phyloP scores from a whole-genome alignment of 164 flowering plant species.

The Aristolochia californica region DNA sequence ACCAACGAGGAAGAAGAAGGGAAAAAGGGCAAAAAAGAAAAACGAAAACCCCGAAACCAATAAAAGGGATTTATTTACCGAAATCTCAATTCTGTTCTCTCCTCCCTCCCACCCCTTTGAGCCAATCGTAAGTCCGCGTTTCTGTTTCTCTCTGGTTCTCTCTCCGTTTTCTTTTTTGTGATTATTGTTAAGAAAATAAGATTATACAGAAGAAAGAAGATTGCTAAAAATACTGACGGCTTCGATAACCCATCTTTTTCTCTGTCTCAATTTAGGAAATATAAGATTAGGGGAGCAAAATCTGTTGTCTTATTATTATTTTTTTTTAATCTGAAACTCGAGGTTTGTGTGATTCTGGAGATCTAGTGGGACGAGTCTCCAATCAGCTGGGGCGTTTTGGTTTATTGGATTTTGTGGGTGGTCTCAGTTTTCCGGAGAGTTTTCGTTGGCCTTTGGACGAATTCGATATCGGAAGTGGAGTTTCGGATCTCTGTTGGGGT shows the following conservation, averaged over 20 bases:
- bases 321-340: conserved; percentile 12
- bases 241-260: background rate
- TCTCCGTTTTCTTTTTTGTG: background rate
- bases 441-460: background rate
- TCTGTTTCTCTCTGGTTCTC: background rate
- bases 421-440: background rate
- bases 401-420: background rate
- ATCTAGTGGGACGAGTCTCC: too few relatives aligned
- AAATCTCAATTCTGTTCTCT: too few relatives aligned
- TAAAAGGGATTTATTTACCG: too few relatives aligned
- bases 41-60: background rate
- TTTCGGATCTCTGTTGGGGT: conserved; percentile 2
- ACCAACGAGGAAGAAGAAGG: conserved; percentile 5
- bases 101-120: background rate
- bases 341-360: conserved; percentile 9
- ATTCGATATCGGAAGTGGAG: background rate
- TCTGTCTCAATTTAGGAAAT: background rate
- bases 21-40: background rate
- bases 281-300: background rate
- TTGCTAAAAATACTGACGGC: background rate
- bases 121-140: background rate
- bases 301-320: background rate
- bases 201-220: too few relatives aligned
- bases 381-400: background rate
- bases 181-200: too few relatives aligned